Percentiles rank a stretch among this genome's conserved stretches.
Conservation (phyloP, 1,284 basidiomycete genomes). For the Ceratobasidium papillatum region DNA sequence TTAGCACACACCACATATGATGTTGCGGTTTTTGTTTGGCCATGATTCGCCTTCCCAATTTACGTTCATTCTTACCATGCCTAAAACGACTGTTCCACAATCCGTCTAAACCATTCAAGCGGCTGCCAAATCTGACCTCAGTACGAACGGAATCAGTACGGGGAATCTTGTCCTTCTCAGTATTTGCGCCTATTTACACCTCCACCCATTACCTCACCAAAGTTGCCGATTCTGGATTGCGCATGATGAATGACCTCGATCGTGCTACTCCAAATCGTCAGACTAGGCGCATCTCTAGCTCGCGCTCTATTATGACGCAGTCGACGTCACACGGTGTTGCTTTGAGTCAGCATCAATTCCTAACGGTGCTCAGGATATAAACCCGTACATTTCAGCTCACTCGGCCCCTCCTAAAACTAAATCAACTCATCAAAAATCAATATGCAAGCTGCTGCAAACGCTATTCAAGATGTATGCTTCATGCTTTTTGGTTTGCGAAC, state of each 20-base stretch:
- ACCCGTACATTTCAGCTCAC: conserved; percentile 34
- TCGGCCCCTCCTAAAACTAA: too few relatives aligned
- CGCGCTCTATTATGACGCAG: neutral
- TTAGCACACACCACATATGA: conserved; percentile 9
- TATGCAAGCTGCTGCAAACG: conserved; percentile 57
- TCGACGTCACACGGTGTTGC: neutral
- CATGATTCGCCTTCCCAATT: neutral
- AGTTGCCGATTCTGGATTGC: neutral
- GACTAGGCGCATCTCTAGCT: neutral
- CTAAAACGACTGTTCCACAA: neutral
- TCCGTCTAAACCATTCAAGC: neutral
- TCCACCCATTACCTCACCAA: neutral
- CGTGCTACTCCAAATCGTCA: neutral
- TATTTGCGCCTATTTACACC: neutral
- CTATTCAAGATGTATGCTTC: conserved; percentile 52
- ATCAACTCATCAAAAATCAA: neutral
- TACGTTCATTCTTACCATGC: neutral
- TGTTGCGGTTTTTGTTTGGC: conserved; percentile 28
- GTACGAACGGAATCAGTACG: neutral
- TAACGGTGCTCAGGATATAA: neutral
- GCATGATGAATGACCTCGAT: neutral
- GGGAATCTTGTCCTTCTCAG: neutral
- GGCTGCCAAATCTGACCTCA: neutral
- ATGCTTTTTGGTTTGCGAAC: neutral
- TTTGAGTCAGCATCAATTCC: neutral